phyloP scores from a whole-genome alignment of 768 basidiomycete genomes.

The Podaxis sp. region DNA sequence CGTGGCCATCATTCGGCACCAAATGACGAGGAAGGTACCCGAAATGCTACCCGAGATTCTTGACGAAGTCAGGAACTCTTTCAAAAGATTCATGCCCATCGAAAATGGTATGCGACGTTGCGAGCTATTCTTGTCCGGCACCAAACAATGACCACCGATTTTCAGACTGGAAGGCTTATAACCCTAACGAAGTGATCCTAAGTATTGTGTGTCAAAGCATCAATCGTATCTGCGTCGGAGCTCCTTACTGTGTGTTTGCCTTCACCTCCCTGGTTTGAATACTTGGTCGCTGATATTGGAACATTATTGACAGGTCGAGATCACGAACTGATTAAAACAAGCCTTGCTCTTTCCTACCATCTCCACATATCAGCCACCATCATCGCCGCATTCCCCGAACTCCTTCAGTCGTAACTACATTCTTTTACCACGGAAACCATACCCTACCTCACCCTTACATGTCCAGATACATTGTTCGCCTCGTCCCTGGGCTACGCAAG shows the following conservation, averaged over 20 bases:
- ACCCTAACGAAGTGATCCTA: slow-evolving; percentile 20
- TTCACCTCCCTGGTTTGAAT: background rate
- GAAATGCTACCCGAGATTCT: slow-evolving; percentile 33
- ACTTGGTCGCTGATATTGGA: background rate
- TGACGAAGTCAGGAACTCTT: slow-evolving; percentile 38
- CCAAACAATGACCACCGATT: background rate
- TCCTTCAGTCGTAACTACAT: slow-evolving; percentile 21
- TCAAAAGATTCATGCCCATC: slow-evolving; percentile 31
- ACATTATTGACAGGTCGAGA: slow-evolving; percentile 34
- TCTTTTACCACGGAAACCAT: background rate
- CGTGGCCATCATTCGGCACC: slow-evolving; percentile 24
- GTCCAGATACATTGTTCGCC: slow-evolving; percentile 14
- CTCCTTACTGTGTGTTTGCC: slow-evolving; percentile 36
- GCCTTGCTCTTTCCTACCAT: slow-evolving; percentile 7
- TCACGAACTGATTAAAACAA: slow-evolving; percentile 25
- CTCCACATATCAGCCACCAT: slow-evolving; percentile 16
- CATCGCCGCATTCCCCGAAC: slow-evolving; percentile 22
- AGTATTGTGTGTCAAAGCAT: slow-evolving; percentile 34
- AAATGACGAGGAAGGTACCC: slow-evolving; percentile 34
- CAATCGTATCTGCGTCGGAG: slow-evolving; percentile 46
- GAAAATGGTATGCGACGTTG: slow-evolving; percentile 19
- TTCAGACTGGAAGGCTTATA: slow-evolving; percentile 35
- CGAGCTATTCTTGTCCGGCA: background rate
- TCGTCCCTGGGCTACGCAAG: slow-evolving; percentile 15
- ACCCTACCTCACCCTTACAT: background rate